Evolutionary conservation across 176 grass and related monocot species (phyloP).

Genomic region (Ensete glaucum): DNA sequence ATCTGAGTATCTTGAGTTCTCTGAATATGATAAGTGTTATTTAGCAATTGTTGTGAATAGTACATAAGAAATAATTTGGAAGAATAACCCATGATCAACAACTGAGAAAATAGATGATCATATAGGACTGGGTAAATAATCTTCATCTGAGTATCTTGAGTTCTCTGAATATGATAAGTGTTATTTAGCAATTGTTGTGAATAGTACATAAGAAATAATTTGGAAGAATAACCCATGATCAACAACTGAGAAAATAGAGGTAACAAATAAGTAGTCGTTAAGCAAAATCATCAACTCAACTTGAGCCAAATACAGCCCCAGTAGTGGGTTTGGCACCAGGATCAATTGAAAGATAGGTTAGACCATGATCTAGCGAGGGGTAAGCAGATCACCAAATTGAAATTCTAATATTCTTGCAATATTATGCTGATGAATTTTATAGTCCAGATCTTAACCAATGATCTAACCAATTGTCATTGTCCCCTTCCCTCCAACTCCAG

Average conservation of each 20-base stretch:
- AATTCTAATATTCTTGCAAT: no score
- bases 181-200: not conserved
- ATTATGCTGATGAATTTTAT: no score
- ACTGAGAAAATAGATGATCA: not conserved
- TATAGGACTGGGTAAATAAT: not conserved
- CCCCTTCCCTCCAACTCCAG: no score
- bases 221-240: not conserved
- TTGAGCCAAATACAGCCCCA: not conserved
- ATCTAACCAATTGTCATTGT: no score
- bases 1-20: no score
- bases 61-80: not conserved
- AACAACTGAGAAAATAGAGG: not conserved
- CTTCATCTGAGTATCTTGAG: no score
- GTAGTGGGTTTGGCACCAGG: not conserved
- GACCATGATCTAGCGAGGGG: no score
- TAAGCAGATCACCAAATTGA: no score
- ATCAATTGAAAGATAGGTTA: not conserved
- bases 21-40: not conserved
- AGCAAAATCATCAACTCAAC: not conserved
- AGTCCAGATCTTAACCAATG: no score
- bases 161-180: not conserved
- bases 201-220: not conserved
- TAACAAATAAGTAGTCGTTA: not conserved
- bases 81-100: not conserved
- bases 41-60: not conserved